phyloP scores from a whole-genome alignment of 176 grass and related monocot species.

The Musa acuminata region DNA sequence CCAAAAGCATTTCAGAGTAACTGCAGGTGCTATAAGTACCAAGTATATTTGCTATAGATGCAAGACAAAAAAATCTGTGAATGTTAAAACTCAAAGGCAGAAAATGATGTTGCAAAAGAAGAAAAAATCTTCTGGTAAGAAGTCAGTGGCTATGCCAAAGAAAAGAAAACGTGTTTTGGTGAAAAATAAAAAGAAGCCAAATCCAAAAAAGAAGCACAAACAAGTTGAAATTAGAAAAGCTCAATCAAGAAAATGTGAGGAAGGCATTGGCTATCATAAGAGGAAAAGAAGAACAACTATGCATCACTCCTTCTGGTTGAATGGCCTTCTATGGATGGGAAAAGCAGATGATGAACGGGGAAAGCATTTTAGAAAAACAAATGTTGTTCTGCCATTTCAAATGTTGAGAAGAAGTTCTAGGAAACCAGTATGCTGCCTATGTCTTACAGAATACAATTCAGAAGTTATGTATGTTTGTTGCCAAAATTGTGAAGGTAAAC shows the following conservation, averaged over 20 bases:
- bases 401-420: conserved; percentile 29
- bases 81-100: conserved; percentile 36
- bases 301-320: conserved; percentile 78
- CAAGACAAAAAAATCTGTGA: conserved; percentile 40
- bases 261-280: conserved; percentile 33
- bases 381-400: conserved; percentile 53
- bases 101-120: conserved; percentile 23
- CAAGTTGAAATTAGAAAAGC: conserved; percentile 28
- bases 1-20: conserved; percentile 81
- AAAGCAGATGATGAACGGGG: conserved; percentile 53
- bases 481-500: conserved; percentile 78
- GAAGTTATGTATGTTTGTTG: conserved; percentile 74
- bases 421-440: conserved; percentile 54
- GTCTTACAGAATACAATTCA: conserved; percentile 46
- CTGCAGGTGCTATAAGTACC: conserved; percentile 39
- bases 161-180: conserved; percentile 40
- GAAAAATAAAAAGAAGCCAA: conserved; percentile 43
- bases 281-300: conserved; percentile 76
- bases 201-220: conserved; percentile 34
- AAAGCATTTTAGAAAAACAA: conserved; percentile 59
- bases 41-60: conserved; percentile 80
- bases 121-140: conserved; percentile 7
- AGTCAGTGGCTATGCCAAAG: conserved; percentile 25
- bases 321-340: conserved; percentile 70
- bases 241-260: conserved; percentile 27